Evolutionary conservation across 192 early-diverging fungal genomes (phyloP).

Genomic region (Coemansia sp.): DNA sequence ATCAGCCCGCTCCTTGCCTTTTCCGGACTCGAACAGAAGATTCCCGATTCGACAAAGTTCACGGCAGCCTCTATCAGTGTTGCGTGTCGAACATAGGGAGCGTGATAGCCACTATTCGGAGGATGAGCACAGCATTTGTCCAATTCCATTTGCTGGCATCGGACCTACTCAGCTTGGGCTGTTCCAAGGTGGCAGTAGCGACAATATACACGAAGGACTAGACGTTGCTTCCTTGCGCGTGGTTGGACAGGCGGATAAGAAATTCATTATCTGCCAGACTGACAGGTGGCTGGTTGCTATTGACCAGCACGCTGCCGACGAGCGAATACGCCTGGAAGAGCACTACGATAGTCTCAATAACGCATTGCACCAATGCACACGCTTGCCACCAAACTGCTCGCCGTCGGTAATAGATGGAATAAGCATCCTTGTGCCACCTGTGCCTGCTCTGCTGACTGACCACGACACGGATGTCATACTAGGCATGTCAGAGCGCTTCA

Average conservation of each 20-base stretch:
- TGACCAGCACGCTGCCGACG: slow-evolving; percentile 58
- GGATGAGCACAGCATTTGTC: background rate
- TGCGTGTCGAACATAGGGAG: background rate
- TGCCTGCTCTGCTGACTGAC: slow-evolving; percentile 9
- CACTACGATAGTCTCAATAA: slow-evolving; percentile 18
- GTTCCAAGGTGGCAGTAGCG: background rate
- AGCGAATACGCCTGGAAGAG: slow-evolving; percentile 44
- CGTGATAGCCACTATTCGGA: background rate
- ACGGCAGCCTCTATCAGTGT: background rate
- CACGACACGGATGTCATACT: slow-evolving; percentile 18
- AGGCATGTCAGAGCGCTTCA: background rate
- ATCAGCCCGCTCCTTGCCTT: background rate
- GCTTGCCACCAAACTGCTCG: slow-evolving; percentile 4
- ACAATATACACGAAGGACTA: background rate
- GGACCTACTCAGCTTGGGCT: background rate
- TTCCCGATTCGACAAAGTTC: slow-evolving; percentile 4
- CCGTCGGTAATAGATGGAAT: slow-evolving; percentile 28
- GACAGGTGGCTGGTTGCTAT: slow-evolving; percentile 38
- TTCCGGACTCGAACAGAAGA: background rate
- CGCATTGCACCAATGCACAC: slow-evolving; percentile 12
- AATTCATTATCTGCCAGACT: slow-evolving; percentile 44
- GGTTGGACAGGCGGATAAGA: slow-evolving; percentile 45
- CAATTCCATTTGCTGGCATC: slow-evolving; percentile 8
- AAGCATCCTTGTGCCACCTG: slow-evolving; percentile 40
- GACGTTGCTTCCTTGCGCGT: slow-evolving; percentile 23